Percentiles rank a stretch among this genome's conserved stretches.
phyloP scores from a whole-genome alignment of 2,329 filamentous ascomycete genomes.

The Dactylellina leptospora region DNA sequence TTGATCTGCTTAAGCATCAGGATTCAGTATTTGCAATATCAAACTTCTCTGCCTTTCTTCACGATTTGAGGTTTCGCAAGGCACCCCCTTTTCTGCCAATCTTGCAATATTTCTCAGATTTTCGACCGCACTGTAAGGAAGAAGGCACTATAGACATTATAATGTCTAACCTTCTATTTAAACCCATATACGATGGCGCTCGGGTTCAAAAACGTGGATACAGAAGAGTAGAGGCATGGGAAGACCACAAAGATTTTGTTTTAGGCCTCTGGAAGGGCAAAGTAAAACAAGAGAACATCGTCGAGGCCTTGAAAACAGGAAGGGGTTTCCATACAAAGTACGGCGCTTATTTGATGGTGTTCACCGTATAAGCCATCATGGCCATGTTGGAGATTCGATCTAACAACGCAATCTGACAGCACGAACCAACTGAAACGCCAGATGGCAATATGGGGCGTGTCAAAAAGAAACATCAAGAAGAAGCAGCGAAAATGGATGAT shows the following conservation, averaged over 20 bases:
- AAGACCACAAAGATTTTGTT: slow-evolving; percentile 44
- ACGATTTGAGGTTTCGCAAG: too few species aligned
- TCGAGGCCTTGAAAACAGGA: slow-evolving; percentile 16
- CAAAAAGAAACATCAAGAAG: slow-evolving; percentile 30
- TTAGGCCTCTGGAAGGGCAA: slow-evolving; percentile 16
- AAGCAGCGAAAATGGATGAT: slow-evolving; percentile 43
- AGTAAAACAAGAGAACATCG: slow-evolving; percentile 23
- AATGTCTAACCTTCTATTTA: slow-evolving; percentile 18
- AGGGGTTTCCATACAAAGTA: slow-evolving; percentile 38
- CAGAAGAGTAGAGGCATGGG: slow-evolving; percentile 30
- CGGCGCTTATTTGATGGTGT: too few species aligned
- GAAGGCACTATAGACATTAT: too few species aligned
- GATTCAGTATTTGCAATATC: too few species aligned
- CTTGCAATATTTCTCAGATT: too few species aligned
- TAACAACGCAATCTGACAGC: slow-evolving; percentile 23
- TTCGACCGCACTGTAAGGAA: too few species aligned
- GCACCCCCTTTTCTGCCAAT: too few species aligned
- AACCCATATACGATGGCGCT: slow-evolving; percentile 34
- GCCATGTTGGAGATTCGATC: slow-evolving; percentile 21
- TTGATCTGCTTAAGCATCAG: too few species aligned
- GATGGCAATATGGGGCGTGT: slow-evolving; percentile 34
- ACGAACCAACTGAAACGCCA: slow-evolving; percentile 41
- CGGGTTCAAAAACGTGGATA: slow-evolving; percentile 33
- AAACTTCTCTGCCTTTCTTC: too few species aligned
- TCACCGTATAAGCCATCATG: too few species aligned